Percentiles rank a stretch among this genome's conserved stretches.
These are phyloP conservation scores for Colletotrichum agaves DNA, from an alignment of 2,329 filamentous ascomycete species.

Conservation along the genomic window DNA sequence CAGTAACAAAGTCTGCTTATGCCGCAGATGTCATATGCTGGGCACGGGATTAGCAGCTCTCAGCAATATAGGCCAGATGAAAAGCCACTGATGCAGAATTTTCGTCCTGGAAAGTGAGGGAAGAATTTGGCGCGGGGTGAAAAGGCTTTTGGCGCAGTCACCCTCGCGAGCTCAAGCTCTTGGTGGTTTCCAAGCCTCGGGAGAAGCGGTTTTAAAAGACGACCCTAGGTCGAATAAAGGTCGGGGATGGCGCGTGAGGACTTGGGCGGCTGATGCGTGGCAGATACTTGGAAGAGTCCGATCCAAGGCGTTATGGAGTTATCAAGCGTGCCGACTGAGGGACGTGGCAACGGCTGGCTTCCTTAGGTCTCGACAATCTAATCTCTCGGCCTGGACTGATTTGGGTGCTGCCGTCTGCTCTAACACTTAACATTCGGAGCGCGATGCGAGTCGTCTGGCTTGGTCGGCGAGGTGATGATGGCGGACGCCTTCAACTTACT, in stretches of 20 bases:
- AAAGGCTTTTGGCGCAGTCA: conserved; percentile 27
- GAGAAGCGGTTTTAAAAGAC: conserved; percentile 30
- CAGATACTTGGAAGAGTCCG: conserved; percentile 18
- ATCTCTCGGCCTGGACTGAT: background rate
- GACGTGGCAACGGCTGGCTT: conserved; percentile 32
- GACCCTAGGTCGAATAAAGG: conserved; percentile 30
- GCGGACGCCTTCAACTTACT: conserved; percentile 22
- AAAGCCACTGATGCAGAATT: conserved; percentile 5
- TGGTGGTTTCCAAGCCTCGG: conserved; percentile 32
- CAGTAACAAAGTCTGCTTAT: background rate
- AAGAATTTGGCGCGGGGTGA: conserved; percentile 33
- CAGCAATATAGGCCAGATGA: conserved; percentile 8
- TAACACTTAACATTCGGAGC: conserved; percentile 26
- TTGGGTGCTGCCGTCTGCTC: conserved; percentile 14
- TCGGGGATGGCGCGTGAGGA: conserved; percentile 35
- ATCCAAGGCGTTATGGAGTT: conserved; percentile 24
- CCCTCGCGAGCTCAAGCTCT: conserved; percentile 9
- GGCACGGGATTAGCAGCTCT: background rate
- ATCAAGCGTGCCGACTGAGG: conserved; percentile 18
- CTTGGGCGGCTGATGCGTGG: conserved; percentile 32
- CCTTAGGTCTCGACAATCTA: conserved; percentile 2
- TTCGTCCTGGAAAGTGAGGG: conserved; percentile 20
- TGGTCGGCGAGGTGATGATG: conserved; percentile 7
- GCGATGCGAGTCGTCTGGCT: conserved; percentile 4
- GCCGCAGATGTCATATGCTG: background rate